A percentile compares a stretch with the other conserved stretches of the same genome.
Conservation (phyloP, 148 eudicot species). For the Rhododendron mucronatum region DNA sequence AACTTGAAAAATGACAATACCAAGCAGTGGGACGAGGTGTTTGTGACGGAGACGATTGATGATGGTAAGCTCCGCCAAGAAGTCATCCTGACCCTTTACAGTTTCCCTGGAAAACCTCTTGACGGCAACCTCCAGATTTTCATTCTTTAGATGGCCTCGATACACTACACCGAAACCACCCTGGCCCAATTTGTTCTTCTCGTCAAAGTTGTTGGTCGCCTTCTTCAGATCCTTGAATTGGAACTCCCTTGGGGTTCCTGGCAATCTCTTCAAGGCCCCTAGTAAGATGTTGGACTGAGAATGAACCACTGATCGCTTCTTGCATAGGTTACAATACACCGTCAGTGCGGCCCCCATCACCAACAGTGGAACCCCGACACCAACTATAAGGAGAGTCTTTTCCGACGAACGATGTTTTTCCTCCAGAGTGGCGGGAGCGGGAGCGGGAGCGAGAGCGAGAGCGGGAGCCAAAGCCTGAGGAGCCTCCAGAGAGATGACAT, state of each 20-base stretch:
- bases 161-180: slow-evolving; percentile 85
- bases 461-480: too few relatives aligned
- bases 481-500: too few relatives aligned
- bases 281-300: slow-evolving; percentile 36
- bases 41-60: too few relatives aligned
- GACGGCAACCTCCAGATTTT: slow-evolving; percentile 62
- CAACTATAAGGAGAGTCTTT: slow-evolving; percentile 13
- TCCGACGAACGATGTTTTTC: not conserved
- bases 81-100: not conserved
- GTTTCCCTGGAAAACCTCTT: slow-evolving; percentile 63
- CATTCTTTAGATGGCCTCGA: slow-evolving; percentile 39
- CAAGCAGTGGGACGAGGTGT: too few relatives aligned
- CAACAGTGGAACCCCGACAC: slow-evolving; percentile 18
- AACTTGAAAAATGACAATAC: too few relatives aligned
- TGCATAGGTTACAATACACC: slow-evolving; percentile 12
- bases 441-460: too few relatives aligned
- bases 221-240: slow-evolving; percentile 58
- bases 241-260: slow-evolving; percentile 74
- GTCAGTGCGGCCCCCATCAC: slow-evolving; percentile 10
- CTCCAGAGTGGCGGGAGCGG: not conserved
- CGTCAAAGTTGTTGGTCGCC: slow-evolving; percentile 70
- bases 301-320: slow-evolving; percentile 4
- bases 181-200: slow-evolving; percentile 62
- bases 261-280: slow-evolving; percentile 59
- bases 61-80: not conserved